Conservation (phyloP, 371 early-diverging fungal genomes). For the Lichtheimia ornata region DNA sequence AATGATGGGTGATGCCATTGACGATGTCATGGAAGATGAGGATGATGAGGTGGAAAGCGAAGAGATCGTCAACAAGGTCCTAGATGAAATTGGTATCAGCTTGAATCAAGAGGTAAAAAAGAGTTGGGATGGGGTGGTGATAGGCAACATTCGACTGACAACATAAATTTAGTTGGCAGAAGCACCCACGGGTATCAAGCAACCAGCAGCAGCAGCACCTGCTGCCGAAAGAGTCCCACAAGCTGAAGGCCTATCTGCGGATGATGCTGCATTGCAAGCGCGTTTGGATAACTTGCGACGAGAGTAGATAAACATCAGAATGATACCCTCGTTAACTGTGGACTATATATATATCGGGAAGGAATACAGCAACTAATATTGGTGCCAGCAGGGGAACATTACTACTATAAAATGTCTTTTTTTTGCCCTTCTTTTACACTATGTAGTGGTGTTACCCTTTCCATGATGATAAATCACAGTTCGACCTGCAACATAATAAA, state of each 20-base stretch:
- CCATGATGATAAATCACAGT: no score
- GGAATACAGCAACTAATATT: no score
- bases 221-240: conserved; percentile 48
- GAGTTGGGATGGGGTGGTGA: neutral
- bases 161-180: conserved; percentile 53
- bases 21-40: conserved; percentile 93
- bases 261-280: conserved; percentile 90
- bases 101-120: conserved; percentile 60
- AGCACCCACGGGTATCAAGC: conserved; percentile 59
- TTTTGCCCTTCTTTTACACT: no score
- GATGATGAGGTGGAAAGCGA: conserved; percentile 92
- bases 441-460: no score
- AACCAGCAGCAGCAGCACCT: conserved; percentile 40
- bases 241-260: conserved; percentile 62
- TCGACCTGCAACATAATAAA: no score
- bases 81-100: conserved; percentile 94
- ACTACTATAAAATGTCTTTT: no score
- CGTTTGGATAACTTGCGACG: conserved; percentile 86
- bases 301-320: conserved; percentile 53
- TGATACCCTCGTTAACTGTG: no score
- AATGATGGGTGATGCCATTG: conserved; percentile 97
- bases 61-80: conserved; percentile 86
- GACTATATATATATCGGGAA: no score
- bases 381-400: no score
- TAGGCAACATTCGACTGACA: neutral